Evolutionary conservation across 129 eudicot species (phyloP).

Genomic region (Dittrichia graveolens): DNA sequence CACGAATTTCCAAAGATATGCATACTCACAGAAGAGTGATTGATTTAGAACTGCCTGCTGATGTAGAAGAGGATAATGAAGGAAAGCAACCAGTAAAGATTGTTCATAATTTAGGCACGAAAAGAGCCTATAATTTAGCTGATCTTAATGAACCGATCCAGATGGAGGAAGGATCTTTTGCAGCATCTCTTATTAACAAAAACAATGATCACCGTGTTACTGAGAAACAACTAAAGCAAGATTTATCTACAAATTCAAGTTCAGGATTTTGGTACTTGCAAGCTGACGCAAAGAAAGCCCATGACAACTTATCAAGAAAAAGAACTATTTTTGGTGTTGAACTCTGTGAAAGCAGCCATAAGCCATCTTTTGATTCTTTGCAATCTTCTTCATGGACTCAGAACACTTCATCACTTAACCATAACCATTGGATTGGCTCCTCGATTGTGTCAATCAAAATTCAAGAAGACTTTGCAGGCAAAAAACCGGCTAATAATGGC

Average conservation of each 20-base stretch:
- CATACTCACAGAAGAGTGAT: conserved; percentile 34
- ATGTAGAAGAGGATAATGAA: conserved; percentile 32
- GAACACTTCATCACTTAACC: conserved; percentile 20
- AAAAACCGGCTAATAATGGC: conserved; percentile 14
- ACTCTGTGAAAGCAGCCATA: conserved; percentile 47
- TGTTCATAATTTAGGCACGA: conserved; percentile 9
- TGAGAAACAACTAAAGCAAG: conserved; percentile 29
- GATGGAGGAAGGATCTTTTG: conserved; percentile 36
- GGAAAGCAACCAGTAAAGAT: conserved; percentile 17
- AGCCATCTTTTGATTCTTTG: conserved; percentile 36
- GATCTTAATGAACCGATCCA: conserved; percentile 55
- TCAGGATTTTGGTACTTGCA: conserved; percentile 32
- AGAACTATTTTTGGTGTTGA: conserved; percentile 70
- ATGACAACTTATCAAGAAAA: conserved; percentile 32
- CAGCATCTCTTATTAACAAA: conserved; percentile 31
- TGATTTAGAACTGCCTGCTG: conserved; percentile 45
- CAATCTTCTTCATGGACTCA: conserved; percentile 24
- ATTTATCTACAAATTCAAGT: conserved; percentile 35
- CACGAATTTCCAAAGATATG: conserved; percentile 27
- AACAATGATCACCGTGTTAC: conserved; percentile 1
- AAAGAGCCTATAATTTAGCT: conserved; percentile 30
- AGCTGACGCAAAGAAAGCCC: conserved; percentile 38
- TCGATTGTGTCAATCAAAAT: conserved; percentile 26
- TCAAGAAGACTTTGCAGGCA: conserved; percentile 26
- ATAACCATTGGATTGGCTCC: conserved; percentile 26